Percentiles rank a stretch among this genome's conserved stretches.
Conservation (phyloP, 306 rosid species). For the Casuarina equisetifolia region DNA sequence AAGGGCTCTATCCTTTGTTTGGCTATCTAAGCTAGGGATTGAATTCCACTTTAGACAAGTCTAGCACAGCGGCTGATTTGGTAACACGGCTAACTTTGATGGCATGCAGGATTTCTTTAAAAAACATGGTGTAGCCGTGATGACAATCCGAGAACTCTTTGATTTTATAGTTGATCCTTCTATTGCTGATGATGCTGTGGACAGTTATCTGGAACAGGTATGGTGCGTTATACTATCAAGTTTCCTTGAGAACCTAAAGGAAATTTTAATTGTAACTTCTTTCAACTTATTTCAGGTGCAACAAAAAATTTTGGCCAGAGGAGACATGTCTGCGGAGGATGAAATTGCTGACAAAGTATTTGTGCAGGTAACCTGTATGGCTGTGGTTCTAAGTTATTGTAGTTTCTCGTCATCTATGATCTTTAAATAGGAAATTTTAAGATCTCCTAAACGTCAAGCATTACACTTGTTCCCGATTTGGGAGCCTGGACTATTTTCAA, state of each 20-base stretch:
- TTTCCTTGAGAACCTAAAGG: conserved; percentile 19
- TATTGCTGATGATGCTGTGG: conserved; percentile 74
- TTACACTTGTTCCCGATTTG: neutral
- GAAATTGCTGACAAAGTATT: conserved; percentile 81
- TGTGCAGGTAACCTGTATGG: conserved; percentile 53
- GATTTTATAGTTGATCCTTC: conserved; percentile 85
- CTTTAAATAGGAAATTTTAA: neutral
- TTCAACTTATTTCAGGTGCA: conserved; percentile 50
- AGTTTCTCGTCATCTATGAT: neutral
- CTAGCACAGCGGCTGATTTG: too few relatives aligned
- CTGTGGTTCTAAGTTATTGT: conserved; percentile 10
- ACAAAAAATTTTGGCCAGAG: conserved; percentile 56
- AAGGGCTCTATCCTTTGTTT: too few relatives aligned
- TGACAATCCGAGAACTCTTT: conserved; percentile 78
- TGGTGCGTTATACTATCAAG: conserved; percentile 1
- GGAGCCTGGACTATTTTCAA: neutral
- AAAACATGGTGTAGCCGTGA: conserved; percentile 89
- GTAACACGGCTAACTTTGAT: conserved; percentile 5
- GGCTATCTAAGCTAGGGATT: too few relatives aligned
- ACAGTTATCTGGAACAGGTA: conserved; percentile 82
- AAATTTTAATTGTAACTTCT: conserved; percentile 2
- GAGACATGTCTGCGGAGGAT: conserved; percentile 69
- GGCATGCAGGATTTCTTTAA: conserved; percentile 73
- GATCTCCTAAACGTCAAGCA: neutral
- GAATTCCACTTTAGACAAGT: too few relatives aligned